Conservation (phyloP, 148 eudicot species). For the Talinum fruticosum region DNA sequence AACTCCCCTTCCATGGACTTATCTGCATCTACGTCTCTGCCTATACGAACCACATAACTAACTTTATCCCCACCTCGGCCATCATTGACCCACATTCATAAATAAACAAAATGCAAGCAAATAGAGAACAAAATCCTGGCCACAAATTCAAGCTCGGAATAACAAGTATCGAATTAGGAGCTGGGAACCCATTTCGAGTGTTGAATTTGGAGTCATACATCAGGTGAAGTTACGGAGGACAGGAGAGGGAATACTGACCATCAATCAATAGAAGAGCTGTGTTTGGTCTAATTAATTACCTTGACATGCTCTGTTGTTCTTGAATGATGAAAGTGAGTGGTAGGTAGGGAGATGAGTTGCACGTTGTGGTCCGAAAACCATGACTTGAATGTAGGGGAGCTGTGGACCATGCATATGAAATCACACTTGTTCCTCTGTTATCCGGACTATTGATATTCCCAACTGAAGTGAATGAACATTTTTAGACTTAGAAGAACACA, state of each 20-base stretch:
- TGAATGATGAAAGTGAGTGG: constrained; percentile 20
- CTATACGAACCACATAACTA: neutral
- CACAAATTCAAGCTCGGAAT: neutral
- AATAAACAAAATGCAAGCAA: neutral
- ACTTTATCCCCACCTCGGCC: constrained; percentile 13
- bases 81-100: neutral
- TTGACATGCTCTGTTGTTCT: neutral
- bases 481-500: no score
- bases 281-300: constrained; percentile 3
- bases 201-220: no score
- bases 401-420: constrained; percentile 10
- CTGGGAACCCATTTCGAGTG: no score
- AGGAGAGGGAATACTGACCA: neutral
- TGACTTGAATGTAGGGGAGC: constrained; percentile 4
- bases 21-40: neutral
- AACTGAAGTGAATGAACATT: no score
- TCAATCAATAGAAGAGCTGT: neutral
- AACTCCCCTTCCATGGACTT: constrained; percentile 8
- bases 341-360: constrained; percentile 15
- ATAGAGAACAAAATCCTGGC: no score
- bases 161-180: neutral
- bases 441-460: no score
- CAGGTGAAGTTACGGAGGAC: no score
- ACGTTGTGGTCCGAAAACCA: constrained; percentile 11
- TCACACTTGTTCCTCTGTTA: neutral